Percentiles rank a stretch among this genome's conserved stretches.
phyloP scores from a whole-genome alignment of 305 asterid species.

The Fraxinus dipetala region DNA sequence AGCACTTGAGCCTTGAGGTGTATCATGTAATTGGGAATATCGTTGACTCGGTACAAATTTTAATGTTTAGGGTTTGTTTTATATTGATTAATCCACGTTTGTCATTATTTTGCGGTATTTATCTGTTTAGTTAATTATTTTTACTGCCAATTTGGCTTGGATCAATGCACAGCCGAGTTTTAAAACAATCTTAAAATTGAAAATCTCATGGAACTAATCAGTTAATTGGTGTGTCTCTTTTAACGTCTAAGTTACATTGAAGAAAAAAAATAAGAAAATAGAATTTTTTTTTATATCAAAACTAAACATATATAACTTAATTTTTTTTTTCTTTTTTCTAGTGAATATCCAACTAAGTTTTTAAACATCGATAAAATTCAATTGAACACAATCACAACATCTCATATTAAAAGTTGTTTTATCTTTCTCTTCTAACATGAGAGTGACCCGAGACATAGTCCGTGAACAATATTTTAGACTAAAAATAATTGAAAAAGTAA shows the following conservation, averaged over 20 bases:
- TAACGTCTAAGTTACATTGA: not conserved
- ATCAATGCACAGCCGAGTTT: not conserved
- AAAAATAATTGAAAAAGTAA: not conserved
- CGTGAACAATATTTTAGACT: not conserved
- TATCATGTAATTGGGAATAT: not conserved
- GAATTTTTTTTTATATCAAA: not conserved
- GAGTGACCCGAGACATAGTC: not conserved
- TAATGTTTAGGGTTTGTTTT: not conserved
- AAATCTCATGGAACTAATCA: not conserved
- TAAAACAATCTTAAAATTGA: not conserved
- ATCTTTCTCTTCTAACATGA: not conserved
- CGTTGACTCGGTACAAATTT: not conserved
- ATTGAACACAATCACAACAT: not conserved
- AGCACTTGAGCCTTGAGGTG: not conserved
- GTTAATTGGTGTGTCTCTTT: no score
- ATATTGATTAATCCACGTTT: not conserved
- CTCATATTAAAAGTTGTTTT: not conserved
- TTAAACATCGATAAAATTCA: not conserved
- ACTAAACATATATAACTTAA: not conserved
- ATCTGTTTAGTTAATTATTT: not conserved
- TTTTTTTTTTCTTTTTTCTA: not conserved
- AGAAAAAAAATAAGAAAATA: no score
- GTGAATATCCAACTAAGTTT: not conserved
- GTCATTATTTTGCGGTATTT: not conserved
- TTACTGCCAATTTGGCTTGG: not conserved